phyloP scores from a whole-genome alignment of 1,284 basidiomycete genomes.

The Microbotryum scabiosae region DNA sequence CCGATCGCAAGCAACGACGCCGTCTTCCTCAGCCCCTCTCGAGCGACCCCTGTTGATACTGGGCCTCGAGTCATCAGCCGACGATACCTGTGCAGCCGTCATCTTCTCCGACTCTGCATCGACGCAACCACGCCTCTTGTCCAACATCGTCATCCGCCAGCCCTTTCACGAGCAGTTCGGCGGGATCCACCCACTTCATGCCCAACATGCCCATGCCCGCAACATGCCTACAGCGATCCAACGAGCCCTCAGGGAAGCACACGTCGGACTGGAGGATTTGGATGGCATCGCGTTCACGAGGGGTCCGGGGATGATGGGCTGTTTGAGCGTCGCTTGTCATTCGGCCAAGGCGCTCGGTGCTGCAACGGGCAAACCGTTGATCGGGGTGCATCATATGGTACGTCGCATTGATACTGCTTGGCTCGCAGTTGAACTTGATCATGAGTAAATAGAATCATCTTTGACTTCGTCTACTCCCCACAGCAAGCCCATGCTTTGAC shows the following conservation, averaged over 20 bases:
- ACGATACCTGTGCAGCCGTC: slow-evolving; percentile 80
- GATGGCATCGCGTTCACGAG: slow-evolving; percentile 84
- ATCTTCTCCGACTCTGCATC: slow-evolving; percentile 56
- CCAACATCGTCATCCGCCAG: slow-evolving; percentile 76
- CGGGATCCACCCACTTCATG: slow-evolving; percentile 68
- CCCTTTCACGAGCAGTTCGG: slow-evolving; percentile 61
- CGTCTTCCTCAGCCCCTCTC: background rate
- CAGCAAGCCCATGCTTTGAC: slow-evolving; percentile 89
- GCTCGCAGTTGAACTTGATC: background rate
- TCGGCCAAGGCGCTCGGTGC: slow-evolving; percentile 74
- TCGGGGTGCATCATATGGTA: slow-evolving; percentile 93
- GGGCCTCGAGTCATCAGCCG: slow-evolving; percentile 68
- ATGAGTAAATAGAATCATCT: background rate
- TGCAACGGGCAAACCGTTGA: slow-evolving; percentile 62
- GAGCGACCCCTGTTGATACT: slow-evolving; percentile 48
- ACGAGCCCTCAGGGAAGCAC: slow-evolving; percentile 58
- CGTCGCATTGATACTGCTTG: slow-evolving; percentile 25
- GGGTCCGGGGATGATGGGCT: slow-evolving; percentile 78
- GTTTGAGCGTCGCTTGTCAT: slow-evolving; percentile 64
- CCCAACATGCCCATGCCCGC: slow-evolving; percentile 44
- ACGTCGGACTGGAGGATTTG: slow-evolving; percentile 53
- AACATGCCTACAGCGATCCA: slow-evolving; percentile 70
- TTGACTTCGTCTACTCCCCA: background rate
- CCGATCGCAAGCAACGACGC: background rate
- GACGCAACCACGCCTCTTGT: slow-evolving; percentile 45